These are phyloP conservation scores for Colletotrichum theobromicola DNA, from an alignment of 2,329 filamentous ascomycete genomes.

Conservation along the genomic window DNA sequence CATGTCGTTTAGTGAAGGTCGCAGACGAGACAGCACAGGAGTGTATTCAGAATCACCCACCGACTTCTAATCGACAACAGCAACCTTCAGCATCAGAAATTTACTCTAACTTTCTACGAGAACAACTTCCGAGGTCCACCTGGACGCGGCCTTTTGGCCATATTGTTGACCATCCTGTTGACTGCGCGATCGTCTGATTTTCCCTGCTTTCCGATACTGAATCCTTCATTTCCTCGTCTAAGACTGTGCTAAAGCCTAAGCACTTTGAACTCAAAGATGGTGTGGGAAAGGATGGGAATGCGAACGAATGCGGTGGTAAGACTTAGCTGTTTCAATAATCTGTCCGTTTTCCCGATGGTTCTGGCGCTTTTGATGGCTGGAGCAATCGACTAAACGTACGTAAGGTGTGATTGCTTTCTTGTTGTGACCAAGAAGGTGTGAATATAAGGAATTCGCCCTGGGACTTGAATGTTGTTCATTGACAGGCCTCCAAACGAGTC, in stretches of 20 bases:
- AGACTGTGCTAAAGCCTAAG: background rate
- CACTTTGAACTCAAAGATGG: background rate
- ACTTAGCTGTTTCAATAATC: background rate
- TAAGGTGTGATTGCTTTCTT: background rate
- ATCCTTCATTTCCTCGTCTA: background rate
- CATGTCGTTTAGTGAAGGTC: background rate
- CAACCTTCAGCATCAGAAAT: background rate
- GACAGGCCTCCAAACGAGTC: too few species aligned
- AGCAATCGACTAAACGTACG: background rate
- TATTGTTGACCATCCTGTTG: background rate
- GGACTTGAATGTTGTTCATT: background rate
- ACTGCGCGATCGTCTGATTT: background rate
- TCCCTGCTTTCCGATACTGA: background rate
- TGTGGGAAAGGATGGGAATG: background rate
- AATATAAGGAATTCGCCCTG: background rate
- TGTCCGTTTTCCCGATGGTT: background rate
- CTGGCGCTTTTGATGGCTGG: background rate
- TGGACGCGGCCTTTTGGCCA: background rate
- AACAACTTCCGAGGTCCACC: background rate
- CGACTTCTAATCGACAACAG: background rate
- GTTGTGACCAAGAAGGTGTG: background rate
- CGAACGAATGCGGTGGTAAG: background rate
- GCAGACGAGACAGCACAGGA: background rate
- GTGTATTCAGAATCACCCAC: background rate
- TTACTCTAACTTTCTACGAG: background rate